Evolutionary conservation across 2,329 filamentous ascomycete genomes (phyloP), one percentile per base, ranked within the genome.

Genomic region (Plectosphaerella cucumerina): DNA sequence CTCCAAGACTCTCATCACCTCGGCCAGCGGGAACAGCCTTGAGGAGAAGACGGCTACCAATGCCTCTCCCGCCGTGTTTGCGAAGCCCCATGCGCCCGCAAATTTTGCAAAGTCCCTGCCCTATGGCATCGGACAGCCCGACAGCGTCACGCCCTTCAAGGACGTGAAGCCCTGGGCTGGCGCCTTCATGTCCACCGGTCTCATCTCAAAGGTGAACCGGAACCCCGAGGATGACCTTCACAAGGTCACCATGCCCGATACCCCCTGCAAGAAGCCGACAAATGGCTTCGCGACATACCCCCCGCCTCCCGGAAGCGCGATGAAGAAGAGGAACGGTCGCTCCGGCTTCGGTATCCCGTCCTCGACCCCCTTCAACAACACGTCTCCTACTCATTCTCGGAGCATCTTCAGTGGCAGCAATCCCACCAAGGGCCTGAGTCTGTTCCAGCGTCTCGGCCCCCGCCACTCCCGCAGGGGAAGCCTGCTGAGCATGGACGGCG

Each of bases 141-240:
- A 56, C 43, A 53, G 53, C 18, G 51, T 55, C 11, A 57, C 55
- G 3, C 55, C 55, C 10, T 94, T 89, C 70, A 92, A 90, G 67
- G 76, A 82, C 47, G 87, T 84, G 8, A 90, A 86, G 63, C 87
- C 92, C 20, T 79, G 89, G 50, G 86, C 89, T 31, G 85, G 88
- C 39, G 91, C 91, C 6, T 97, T 97, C 70, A 91, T 90, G 76
- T 97, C 94, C 1, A 97, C 94, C 1, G 92, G 93, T 1, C 75
- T 99, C 23, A 87, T 99, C 49, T 97, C 94, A 11, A 99, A 99
- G 72, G 89, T 95, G 68, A 95, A 94, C 62, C 86, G 89, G 51
- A 86, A 89, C 65, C 81, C 86, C 0, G 90, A 97, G 58, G 81
- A 90, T 48, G 80, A 75, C 67, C 74, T 62, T 70, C 72, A 78